Conservation (phyloP, 2,329 filamentous ascomycete species). For the Diplocarpon rosae region DNA sequence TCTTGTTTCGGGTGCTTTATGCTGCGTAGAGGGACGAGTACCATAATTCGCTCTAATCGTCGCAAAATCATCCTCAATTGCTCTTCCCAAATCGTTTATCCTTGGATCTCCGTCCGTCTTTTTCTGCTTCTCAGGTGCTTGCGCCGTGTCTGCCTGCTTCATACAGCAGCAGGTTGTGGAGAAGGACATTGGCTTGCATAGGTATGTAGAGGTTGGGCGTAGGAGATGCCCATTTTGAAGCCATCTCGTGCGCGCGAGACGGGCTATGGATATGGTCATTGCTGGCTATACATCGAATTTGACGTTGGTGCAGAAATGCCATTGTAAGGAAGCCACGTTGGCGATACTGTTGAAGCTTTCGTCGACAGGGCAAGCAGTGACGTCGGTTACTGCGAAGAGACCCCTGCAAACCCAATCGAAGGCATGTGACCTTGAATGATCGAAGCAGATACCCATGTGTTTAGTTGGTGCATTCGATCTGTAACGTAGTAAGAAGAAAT, state of each 20-base stretch:
- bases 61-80: conserved; percentile 52
- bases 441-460: no score
- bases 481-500: neutral
- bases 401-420: conserved; percentile 1
- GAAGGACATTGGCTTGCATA: conserved; percentile 7
- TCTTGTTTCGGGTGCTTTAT: neutral
- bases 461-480: no score
- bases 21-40: conserved; percentile 19
- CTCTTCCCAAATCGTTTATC: conserved; percentile 38
- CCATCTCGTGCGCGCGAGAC: conserved; percentile 22
- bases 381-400: conserved; percentile 11
- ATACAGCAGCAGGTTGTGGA: conserved; percentile 2
- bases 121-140: conserved; percentile 1
- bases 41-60: conserved; percentile 46
- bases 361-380: conserved; percentile 15
- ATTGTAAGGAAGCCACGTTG: conserved; percentile 13
- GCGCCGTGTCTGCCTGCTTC: neutral
- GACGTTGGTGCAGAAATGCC: conserved; percentile 9
- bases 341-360: conserved; percentile 4
- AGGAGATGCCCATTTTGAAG: conserved; percentile 13
- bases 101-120: conserved; percentile 32
- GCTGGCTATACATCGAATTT: conserved; percentile 16
- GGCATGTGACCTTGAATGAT: conserved; percentile 16
- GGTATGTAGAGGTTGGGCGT: neutral
- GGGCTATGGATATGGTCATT: conserved; percentile 23